Base-by-base conservation (phyloP, 2,329 filamentous ascomycete species). In the Nannizziopsis arthrosporioides region DNA sequence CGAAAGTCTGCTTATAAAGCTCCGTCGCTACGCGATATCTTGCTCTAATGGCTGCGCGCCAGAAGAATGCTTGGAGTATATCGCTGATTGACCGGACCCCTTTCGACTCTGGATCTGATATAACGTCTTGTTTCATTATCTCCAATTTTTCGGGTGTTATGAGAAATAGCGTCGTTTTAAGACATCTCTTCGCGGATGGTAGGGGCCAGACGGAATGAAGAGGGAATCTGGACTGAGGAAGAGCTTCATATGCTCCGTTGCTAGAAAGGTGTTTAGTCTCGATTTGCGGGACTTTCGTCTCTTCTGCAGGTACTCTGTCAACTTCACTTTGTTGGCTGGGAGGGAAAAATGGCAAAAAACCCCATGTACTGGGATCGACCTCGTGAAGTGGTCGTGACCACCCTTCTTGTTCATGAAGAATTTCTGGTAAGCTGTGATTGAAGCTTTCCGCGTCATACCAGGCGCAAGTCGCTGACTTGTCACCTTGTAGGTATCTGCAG, bases 1-100 rank as follows among this genome's bases (percentile, higher is more conserved):
- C 42, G 18, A 44, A 44, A 18, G 5, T 44, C 31, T 44, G 30
- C 31, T 35, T 44, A 6, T 35, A 30, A 8, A 44, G 34, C 22
- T 44, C 42, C 15, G 34, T 44, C 11, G 42, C 42, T 8, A 44
- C 42, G 14, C 42, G 42, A 18, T 44, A 44, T 44, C 42, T 22
- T 15, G 42, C 42, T 19, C 42, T 44, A 17, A 44, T 44, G 31
- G 42, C 42, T 34, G 42, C 37, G 30, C 42, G 31, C 42, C 42
- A 44, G 42, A 44, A 44, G 14, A 44, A 44, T 10, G 42, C 42
- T 31, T 44, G 42, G 12, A 44, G 31, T 14, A 44, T 44, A 19
- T 44, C 42, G 9, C 42, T 44, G n/a, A 44, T 44, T 12, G 42
- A 44, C 1, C 27, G 32, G 10, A 44, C 34, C 9, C 42, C 42